These are phyloP conservation scores for Mycena belliarum DNA, from an alignment of 768 basidiomycete species.

Conservation along the genomic window DNA sequence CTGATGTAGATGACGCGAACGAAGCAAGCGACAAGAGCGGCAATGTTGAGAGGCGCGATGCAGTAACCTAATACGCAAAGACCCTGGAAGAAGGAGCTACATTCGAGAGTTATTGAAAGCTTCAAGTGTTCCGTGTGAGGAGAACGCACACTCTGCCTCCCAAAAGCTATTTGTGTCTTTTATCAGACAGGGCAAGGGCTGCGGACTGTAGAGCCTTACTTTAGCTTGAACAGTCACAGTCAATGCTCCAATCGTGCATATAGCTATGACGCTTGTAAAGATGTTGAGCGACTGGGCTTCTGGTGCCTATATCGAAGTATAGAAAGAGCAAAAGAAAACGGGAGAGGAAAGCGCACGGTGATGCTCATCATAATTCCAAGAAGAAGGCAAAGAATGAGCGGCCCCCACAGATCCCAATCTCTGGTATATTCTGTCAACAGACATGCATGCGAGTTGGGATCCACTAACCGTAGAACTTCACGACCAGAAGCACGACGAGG, in stretches of 20 bases:
- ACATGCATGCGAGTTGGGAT: not conserved
- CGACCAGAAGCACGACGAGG: conserved; percentile 74
- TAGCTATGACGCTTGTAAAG: conserved; percentile 92
- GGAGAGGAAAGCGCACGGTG: conserved; percentile 51
- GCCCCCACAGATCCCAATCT: conserved; percentile 99
- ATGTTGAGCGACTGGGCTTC: conserved; percentile 79
- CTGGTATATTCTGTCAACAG: conserved; percentile 38
- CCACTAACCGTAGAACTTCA: conserved; percentile 74
- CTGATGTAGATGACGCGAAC: conserved; percentile 85
- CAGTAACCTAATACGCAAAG: conserved; percentile 95
- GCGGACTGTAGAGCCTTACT: conserved; percentile 38
- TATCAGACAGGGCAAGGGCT: conserved; percentile 1
- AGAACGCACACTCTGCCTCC: conserved; percentile 76
- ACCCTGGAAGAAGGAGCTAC: conserved; percentile 93
- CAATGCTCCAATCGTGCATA: conserved; percentile 88
- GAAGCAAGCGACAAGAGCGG: conserved; percentile 85
- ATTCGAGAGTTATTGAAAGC: conserved; percentile 4
- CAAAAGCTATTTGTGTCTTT: conserved; percentile 52
- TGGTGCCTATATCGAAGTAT: conserved; percentile 61
- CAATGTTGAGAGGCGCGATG: conserved; percentile 88
- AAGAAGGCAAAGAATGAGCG: conserved; percentile 77
- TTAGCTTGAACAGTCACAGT: conserved; percentile 96
- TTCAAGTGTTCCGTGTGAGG: not conserved
- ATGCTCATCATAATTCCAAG: conserved; percentile 85
- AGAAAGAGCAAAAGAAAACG: not conserved